Evolutionary conservation across 768 basidiomycete species (phyloP), one percentile per base, ranked within the genome.

Genomic region (Psilocybe cubensis): DNA sequence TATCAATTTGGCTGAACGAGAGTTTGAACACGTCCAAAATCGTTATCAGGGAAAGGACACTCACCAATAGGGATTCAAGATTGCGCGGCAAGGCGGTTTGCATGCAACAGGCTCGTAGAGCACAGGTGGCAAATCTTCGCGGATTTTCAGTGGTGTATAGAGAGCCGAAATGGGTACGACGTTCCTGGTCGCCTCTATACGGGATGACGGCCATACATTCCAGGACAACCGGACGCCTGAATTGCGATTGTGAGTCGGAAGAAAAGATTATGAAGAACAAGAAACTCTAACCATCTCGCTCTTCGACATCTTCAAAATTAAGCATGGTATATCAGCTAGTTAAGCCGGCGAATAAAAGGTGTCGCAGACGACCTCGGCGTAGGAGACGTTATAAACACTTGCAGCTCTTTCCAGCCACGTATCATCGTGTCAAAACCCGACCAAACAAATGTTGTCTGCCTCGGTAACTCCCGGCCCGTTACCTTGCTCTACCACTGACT

Each of bases 131-230:
- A 99, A 83, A 69, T 98, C 96, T 64, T 95, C 93, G 57, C 96
- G 83, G 56, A 90, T 82, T 76, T 97, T 99, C 64, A 98, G 79
- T 17, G 97, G 97, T 2, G 93, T 94, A 75, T 99, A 99, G 7
- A 99, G 82, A 8, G 97, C 94, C 11, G 96, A 89, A 68, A 99
- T 97, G 60, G 97, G 97, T 6, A 98, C 97, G 40, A 99, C 97
- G 5, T 94, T 98, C 65, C 97, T 84, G 35, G 96, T 98, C 14
- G 96, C 94, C 76, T 99, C 97, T 72, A 98, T 96, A 66, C 97
- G 88, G 58, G 94, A 96, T 31, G 95, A 96, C 2, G 96, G 95
- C 94, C 94, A 99, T 57, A 96, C 93, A 74, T 99, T 99, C 97
- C 96, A 98, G 41, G 96, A 96, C 64, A 98, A 82, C 54, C 96